phyloP scores from a whole-genome alignment of 805 yeast genomes.

The Nakazawaea ernobii region DNA sequence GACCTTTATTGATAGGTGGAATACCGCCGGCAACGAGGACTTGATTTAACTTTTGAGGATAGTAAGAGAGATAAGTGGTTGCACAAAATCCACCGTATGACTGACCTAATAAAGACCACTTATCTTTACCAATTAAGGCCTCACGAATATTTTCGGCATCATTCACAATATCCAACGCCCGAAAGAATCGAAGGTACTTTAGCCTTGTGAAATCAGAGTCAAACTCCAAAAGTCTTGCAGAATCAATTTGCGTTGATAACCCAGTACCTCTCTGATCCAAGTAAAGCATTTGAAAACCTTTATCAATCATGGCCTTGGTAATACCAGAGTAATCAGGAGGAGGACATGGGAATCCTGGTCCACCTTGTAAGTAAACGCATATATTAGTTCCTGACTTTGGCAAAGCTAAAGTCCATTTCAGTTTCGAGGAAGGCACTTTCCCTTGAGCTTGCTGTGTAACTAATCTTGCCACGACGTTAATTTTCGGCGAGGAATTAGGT shows the following conservation, averaged over 20 bases:
- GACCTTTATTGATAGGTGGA: conserved; percentile 41
- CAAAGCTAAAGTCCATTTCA: conserved; percentile 5
- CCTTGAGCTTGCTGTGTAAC: conserved; percentile 13
- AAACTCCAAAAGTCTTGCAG: conserved; percentile 16
- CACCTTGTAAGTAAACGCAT: conserved; percentile 44
- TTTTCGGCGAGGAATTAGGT: conserved; percentile 5
- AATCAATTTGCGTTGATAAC: conserved; percentile 40
- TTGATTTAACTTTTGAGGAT: conserved; percentile 33
- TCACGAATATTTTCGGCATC: conserved; percentile 44
- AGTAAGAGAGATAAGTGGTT: conserved; percentile 42
- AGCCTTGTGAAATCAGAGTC: conserved; percentile 26
- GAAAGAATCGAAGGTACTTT: conserved; percentile 35
- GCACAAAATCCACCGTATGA: conserved; percentile 52
- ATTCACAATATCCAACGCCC: conserved; percentile 48
- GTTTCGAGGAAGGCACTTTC: conserved; percentile 3
- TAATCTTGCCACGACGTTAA: conserved; percentile 17
- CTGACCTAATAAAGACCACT: conserved; percentile 52
- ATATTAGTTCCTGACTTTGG: conserved; percentile 23
- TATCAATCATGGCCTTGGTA: conserved; percentile 32
- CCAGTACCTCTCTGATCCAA: conserved; percentile 65
- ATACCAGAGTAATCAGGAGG: conserved; percentile 32
- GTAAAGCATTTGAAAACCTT: conserved; percentile 37
- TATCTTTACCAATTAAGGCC: conserved; percentile 27
- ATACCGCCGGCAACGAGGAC: conserved; percentile 53
- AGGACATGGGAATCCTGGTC: conserved; percentile 45